Conservation (phyloP, 164 flowering plant species). For the Stephania cephalantha region DNA sequence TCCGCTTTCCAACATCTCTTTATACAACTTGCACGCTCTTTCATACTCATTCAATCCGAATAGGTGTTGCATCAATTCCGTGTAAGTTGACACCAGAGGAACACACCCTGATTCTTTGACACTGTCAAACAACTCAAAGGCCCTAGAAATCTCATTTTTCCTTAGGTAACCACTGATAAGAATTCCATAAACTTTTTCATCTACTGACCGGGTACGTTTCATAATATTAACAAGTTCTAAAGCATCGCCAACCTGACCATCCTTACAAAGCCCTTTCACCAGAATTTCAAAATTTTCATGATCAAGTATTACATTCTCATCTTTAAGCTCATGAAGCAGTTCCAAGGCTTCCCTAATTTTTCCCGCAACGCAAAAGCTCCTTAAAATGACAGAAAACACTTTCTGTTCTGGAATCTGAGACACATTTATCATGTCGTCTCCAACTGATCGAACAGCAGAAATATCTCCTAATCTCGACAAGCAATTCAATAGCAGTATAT, state of each 20-base stretch:
- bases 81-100: constrained; percentile 48
- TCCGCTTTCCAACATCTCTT: constrained; percentile 59
- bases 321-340: constrained; percentile 49
- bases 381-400: constrained; percentile 42
- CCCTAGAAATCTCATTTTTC: constrained; percentile 41
- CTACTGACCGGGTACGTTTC: constrained; percentile 37
- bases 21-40: constrained; percentile 47
- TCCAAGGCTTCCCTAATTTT: constrained; percentile 63
- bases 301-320: constrained; percentile 29
- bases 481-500: constrained; percentile 39
- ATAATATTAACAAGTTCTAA: constrained; percentile 62
- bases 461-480: constrained; percentile 50
- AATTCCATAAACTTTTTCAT: constrained; percentile 44
- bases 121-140: constrained; percentile 42
- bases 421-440: constrained; percentile 58
- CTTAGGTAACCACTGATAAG: constrained; percentile 52
- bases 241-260: constrained; percentile 59
- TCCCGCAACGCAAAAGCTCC: constrained; percentile 61
- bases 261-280: constrained; percentile 65
- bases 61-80: constrained; percentile 60
- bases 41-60: constrained; percentile 46
- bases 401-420: constrained; percentile 35
- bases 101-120: constrained; percentile 43
- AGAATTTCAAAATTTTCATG: constrained; percentile 37
- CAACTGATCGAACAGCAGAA: constrained; percentile 34